Evolutionary conservation across 163 green algal species (phyloP), one percentile per base, ranked within the genome.

Genomic region (Scenedesmus sp.): DNA sequence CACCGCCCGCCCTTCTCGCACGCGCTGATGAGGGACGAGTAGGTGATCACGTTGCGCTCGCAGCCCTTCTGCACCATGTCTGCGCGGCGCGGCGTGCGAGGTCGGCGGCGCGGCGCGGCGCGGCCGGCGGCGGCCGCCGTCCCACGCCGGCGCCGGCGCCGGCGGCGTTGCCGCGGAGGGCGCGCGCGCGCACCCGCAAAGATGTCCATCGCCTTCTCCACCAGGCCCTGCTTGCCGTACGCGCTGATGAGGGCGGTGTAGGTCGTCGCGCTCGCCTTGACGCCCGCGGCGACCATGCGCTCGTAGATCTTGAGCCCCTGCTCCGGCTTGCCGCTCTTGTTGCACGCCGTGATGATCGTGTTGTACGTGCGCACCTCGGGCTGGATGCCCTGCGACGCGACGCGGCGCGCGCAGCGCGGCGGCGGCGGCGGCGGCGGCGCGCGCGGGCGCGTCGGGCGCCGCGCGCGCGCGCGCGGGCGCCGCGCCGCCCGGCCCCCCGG

Each of bases 351-450:
- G 82, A 97, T 96, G 75, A 96, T 88, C 0, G 93, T 96, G 87
- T 96, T 97, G 89, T 96, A 97, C 14, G 93, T 97, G 53, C 91
- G 88, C 34, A 93, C 89, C 77, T 96, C 91, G 13, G 92, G 90
- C 74, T 94, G 88, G 34, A 95, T 93, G 63, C 91, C 92, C 86
- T 92, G 84, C 22, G 63, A 48, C 7, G 31, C 11, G 15, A 20
- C 17, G 20, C 20, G 36, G 15, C 20, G 22, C 6, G 62, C 63
- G 56, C 14, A 5, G 17, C 10, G 47, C 58, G 42, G 60, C 17
- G 28, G 18, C 34, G 18, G 34, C 17, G n/a, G n/a, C 36, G 47
- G 18, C 34, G 28, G 31, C 4, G 33, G 58, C 28, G n/a, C 10
- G 28, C 9, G 50, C n/a, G n/a, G n/a, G n/a, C n/a, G n/a, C n/a